phyloP scores from a whole-genome alignment of 805 yeast genomes.

The Teunomyces panamensis region DNA sequence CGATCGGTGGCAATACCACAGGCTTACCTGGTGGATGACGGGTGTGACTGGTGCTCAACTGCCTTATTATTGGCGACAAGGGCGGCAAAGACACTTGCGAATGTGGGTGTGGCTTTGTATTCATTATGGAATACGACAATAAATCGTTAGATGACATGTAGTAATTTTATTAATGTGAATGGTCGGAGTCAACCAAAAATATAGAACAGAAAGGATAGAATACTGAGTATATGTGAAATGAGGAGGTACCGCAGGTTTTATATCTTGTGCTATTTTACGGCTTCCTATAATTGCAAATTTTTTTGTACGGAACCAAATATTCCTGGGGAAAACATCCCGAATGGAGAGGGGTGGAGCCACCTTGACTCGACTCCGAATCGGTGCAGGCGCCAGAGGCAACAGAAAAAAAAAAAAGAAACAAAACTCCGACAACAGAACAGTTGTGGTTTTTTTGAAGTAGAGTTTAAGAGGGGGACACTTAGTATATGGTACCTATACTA shows the following conservation, averaged over 20 bases:
- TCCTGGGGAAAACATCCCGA: slow-evolving; percentile 3
- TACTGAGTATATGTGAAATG: neutral
- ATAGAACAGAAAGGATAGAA: neutral
- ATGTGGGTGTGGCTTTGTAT: slow-evolving; percentile 6
- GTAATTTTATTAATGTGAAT: neutral
- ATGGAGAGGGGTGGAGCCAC: slow-evolving; percentile 1
- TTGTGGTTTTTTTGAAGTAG: neutral
- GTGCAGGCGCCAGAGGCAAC: neutral
- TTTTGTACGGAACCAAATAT: slow-evolving; percentile 3
- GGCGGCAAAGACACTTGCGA: slow-evolving; percentile 8
- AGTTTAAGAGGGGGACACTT: neutral
- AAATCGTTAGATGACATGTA: slow-evolving; percentile 33
- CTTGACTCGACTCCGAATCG: slow-evolving; percentile 3
- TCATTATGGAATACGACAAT: slow-evolving; percentile 40
- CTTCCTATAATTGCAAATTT: slow-evolving; percentile 2
- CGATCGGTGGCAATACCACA: slow-evolving; percentile 8
- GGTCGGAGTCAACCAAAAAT: neutral
- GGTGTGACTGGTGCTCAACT: neutral
- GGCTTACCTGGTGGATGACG: neutral
- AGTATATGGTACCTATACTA: too few species aligned
- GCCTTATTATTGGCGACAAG: slow-evolving; percentile 7
- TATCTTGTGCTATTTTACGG: neutral
- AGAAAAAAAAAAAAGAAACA: neutral
- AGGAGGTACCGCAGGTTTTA: slow-evolving; percentile 2
- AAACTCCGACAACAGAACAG: neutral